Evolutionary conservation across 2,329 filamentous ascomycete species (phyloP), one percentile per base, ranked within the genome.

Genomic region (Pezicula neosporulosa): DNA sequence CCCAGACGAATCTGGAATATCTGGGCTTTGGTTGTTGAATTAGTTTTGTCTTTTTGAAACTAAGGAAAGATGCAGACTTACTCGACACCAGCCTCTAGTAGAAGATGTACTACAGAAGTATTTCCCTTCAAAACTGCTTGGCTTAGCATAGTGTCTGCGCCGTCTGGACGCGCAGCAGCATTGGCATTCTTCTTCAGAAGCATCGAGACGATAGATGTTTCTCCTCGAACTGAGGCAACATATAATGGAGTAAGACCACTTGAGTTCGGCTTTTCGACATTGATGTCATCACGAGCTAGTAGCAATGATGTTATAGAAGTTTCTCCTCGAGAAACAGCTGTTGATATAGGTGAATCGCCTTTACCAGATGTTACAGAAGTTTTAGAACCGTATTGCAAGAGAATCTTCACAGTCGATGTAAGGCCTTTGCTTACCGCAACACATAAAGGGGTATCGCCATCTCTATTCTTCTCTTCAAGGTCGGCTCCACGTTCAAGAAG

Each of bases 261-360:
- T 45, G 92, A 91, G 50, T 85, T 83, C 50, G 71, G 81, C 57
- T 97, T 81, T 66, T 92, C 84, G 60, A 83, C 77, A 65, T 90
- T 77, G 53, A 96, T 80, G 61, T 80, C 80, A 50, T 78, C 77
- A 49, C 93, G 81, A 33, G 91, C 83, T 53, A 97, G 75, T 47
- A 97, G 72, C 54, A 91, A 80, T 15, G 46, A 21, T 6, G 54
- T 44, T 27, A 53, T 54, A 4, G 35, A 41, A 15, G 27, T 41
- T 30, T 54, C 49, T 6, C 55, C 51, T 15, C 51, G 50, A 10
- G 43, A 47, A 7, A 50, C 51, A 2, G 54, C 53, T 2, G 50
- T 35, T 4, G 49, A 50, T 5, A 55, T 19, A 8, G 51, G 44
- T 2, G 53, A 42, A 33, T 53, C 53, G 24, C 51, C 51, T 30